Conservation (phyloP, 352 stramenopile species). For the Pythium catenulatum region DNA sequence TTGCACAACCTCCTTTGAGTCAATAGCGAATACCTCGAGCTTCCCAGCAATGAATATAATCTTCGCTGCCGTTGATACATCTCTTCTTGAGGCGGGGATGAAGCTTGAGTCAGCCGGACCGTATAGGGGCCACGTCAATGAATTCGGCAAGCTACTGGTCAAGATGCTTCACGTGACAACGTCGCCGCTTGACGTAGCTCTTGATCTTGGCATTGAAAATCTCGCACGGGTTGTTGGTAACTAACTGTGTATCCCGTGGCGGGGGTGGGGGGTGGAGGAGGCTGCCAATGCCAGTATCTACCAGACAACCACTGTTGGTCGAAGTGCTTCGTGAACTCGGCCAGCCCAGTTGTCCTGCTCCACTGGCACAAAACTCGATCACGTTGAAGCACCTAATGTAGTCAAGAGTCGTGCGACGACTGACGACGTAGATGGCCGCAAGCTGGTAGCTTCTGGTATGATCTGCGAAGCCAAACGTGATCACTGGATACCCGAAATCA, state of each 20-base stretch:
- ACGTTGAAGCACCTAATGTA: not conserved
- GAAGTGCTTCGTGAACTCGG: constrained; percentile 10
- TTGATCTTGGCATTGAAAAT: constrained; percentile 56
- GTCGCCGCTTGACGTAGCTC: not conserved
- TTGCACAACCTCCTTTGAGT: too few species aligned
- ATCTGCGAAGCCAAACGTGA: not conserved
- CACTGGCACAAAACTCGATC: not conserved
- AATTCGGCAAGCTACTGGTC: too few species aligned
- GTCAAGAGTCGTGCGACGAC: not conserved
- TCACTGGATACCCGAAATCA: not conserved
- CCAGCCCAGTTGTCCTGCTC: not conserved
- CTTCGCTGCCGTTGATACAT: too few species aligned
- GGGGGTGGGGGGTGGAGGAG: constrained; percentile 28
- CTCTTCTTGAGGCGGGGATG: too few species aligned
- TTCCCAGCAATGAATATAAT: too few species aligned
- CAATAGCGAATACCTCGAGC: too few species aligned
- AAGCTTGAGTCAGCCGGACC: too few species aligned
- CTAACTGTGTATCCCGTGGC: constrained; percentile 23
- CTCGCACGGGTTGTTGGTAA: constrained; percentile 54
- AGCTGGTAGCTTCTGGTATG: not conserved
- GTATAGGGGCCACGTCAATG: too few species aligned
- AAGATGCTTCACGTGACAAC: not conserved
- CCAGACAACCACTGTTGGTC: constrained; percentile 5
- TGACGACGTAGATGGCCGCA: not conserved
- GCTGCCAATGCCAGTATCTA: constrained; percentile 46